phyloP scores from a whole-genome alignment of 108 stramenopile species.

The Fistulifera pelliculosa region DNA sequence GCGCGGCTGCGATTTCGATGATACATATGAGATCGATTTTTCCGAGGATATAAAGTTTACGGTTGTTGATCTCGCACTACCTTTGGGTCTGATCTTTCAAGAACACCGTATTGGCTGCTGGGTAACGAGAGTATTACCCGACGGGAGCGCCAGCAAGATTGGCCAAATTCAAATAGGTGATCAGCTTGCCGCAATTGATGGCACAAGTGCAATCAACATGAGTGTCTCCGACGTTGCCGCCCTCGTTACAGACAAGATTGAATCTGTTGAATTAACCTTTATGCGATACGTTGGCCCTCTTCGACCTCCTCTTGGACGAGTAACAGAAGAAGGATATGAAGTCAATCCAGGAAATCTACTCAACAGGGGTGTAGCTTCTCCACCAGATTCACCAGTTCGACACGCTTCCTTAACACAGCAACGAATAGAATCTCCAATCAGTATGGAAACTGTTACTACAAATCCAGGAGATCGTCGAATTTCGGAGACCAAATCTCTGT shows the following conservation, averaged over 20 bases:
- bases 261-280: constrained; percentile 56
- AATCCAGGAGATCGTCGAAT: no score
- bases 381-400: no score
- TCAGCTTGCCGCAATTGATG: constrained; percentile 74
- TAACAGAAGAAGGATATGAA: background rate
- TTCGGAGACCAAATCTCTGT: no score
- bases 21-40: constrained; percentile 41
- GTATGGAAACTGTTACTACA: no score
- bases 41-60: constrained; percentile 53
- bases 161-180: constrained; percentile 58
- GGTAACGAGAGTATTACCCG: constrained; percentile 57
- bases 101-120: constrained; percentile 65
- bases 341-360: background rate
- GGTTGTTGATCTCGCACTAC: constrained; percentile 50
- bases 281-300: constrained; percentile 65
- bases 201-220: constrained; percentile 42
- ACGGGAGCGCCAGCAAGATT: constrained; percentile 43
- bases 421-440: no score
- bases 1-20: constrained; percentile 52
- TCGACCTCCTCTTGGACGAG: constrained; percentile 15
- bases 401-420: no score
- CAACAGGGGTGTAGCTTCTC: no score
- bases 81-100: constrained; percentile 64
- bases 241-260: constrained; percentile 4
- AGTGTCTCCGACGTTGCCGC: constrained; percentile 63